phyloP scores from a whole-genome alignment of 208 protist genomes.

The Trypanosoma cruzi region DNA sequence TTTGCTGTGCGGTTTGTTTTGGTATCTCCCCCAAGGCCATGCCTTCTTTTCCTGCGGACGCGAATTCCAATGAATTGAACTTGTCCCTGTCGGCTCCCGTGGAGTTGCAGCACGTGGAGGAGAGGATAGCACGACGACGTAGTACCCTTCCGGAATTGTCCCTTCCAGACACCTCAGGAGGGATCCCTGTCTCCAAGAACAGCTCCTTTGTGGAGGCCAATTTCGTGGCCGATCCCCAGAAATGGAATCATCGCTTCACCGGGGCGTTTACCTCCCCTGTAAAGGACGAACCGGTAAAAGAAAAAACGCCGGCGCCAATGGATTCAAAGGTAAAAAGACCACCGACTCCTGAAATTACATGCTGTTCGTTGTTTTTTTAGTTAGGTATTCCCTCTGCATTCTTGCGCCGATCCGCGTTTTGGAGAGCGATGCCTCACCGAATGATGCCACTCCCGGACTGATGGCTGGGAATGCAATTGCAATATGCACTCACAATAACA shows the following conservation, averaged over 20 bases:
- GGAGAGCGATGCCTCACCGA: background rate
- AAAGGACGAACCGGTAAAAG: background rate
- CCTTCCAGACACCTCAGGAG: conserved; percentile 13
- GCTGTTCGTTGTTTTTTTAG: conserved; percentile 31
- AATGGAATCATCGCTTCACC: conserved; percentile 24
- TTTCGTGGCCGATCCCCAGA: conserved; percentile 8
- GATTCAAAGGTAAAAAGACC: conserved; percentile 6
- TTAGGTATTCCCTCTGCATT: background rate
- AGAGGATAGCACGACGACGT: conserved; percentile 18
- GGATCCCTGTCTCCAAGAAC: conserved; percentile 26
- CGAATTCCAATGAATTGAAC: background rate
- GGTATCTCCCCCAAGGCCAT: conserved; percentile 10
- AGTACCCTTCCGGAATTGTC: conserved; percentile 10
- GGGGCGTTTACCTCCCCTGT: conserved; percentile 5
- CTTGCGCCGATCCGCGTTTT: background rate
- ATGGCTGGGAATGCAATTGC: background rate
- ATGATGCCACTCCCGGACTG: background rate
- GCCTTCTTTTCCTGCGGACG: conserved; percentile 1
- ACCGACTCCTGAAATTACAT: conserved; percentile 25
- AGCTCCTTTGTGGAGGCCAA: conserved; percentile 24
- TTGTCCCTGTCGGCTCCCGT: background rate
- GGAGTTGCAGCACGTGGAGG: conserved; percentile 5
- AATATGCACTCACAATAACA: background rate
- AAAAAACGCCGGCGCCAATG: background rate
- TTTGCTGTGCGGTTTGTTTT: conserved; percentile 29